Base-by-base conservation (phyloP, 2,329 filamentous ascomycete genomes). In the Cordyceps tenuipes region DNA sequence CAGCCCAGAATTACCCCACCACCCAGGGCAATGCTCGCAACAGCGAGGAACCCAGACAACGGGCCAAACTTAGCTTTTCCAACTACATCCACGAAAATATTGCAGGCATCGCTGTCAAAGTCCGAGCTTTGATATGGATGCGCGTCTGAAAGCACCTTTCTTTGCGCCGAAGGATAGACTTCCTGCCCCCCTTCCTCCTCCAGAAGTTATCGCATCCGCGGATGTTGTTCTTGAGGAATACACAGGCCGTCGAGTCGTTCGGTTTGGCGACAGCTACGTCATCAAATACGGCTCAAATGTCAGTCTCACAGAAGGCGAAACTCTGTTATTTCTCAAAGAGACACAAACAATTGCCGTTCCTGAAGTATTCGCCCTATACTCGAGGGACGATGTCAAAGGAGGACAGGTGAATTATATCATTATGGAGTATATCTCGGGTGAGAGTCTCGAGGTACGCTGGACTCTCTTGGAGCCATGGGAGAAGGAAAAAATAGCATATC, bases 341-440 rank as follows among this genome's bases (percentile, higher is more conserved):
- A 54, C 23, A 36, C 46, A 47, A 46, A 19, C 36, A n/a, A 29
- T 23, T 2, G 21, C 48, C 29, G 58, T 58, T 15, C 61, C 61
- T 21, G 49, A 59, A 51, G 58, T 62, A n/a, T 62, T 34, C 36
- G 61, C 54, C 36, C 21, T 54, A 29, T 54, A 44, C 51, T 44
- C 36, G 13, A 54, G 21, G 34, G 51, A 54, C 23, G 23, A 23
- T 54, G 31, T 39, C n/a, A 57, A 50, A 3, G 55, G 44, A 41
- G 26, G 23, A 2, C 5, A 43, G 7, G 44, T 63, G 23, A 66
- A 62, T 15, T 67, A 64, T 54, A 66, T 67, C 12, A 39, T 66
- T 8, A 66, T 66, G 63, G 59, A 64, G 51, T 51, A 63, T 52
- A 51, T 66, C 3, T 60, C 43, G 47, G 65, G 59, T 36, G 63